Percentiles rank a stretch among this genome's conserved stretches.
Evolutionary conservation across 176 grass and related monocot species (phyloP).

Genomic region (Coix lacrymajobi): DNA sequence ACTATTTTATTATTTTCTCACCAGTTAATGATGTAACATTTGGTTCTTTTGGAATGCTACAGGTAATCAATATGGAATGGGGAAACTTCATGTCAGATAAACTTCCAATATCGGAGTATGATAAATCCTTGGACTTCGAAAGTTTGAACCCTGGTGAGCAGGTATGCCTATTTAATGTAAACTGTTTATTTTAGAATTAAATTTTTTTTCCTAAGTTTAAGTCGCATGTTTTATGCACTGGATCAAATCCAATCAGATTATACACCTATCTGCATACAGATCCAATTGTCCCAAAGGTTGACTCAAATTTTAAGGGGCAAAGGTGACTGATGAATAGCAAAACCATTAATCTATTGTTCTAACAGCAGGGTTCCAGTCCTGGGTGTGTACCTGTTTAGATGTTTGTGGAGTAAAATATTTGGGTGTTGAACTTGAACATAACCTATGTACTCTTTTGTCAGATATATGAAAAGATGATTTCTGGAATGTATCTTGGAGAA

Average conservation of each 20-base stretch:
- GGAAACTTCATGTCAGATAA: conserved; percentile 77
- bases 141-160: conserved; percentile 87
- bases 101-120: conserved; percentile 72
- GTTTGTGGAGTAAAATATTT: background rate
- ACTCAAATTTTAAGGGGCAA: background rate
- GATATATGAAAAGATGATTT: conserved; percentile 98
- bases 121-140: conserved; percentile 65
- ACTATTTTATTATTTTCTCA: conserved; percentile 4
- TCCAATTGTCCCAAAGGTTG: background rate
- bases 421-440: conserved; percentile 10
- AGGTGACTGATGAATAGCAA: background rate
- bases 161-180: conserved; percentile 29
- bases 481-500: conserved; percentile 99
- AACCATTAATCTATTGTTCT: background rate
- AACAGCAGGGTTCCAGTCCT: background rate
- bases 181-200: background rate
- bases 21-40: background rate
- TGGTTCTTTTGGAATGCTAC: conserved; percentile 24
- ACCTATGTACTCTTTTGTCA: conserved; percentile 26
- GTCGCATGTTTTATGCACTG: background rate
- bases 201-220: background rate
- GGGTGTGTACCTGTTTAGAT: background rate
- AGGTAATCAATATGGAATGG: conserved; percentile 98
- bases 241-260: background rate
- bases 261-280: background rate